Conservation (phyloP, 1,284 basidiomycete genomes). For the Phellopilus nigrolimitatus region DNA sequence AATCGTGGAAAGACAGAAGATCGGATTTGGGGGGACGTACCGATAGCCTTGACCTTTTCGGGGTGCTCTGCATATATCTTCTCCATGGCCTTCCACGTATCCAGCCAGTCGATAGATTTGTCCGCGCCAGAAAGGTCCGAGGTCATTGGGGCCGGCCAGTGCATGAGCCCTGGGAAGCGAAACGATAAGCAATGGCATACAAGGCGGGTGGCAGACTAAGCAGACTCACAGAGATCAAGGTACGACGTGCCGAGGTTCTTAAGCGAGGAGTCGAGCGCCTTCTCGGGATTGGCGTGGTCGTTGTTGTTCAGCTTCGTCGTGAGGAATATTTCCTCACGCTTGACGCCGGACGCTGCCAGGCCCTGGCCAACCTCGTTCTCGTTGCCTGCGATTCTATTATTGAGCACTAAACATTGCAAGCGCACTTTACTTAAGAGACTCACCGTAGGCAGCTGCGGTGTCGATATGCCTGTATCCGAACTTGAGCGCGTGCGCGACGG, state of each 20-base stretch:
- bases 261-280: constrained; percentile 69
- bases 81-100: constrained; percentile 81
- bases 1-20: constrained; percentile 19
- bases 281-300: constrained; percentile 57
- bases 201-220: constrained; percentile 5
- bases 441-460: constrained; percentile 45
- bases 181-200: background rate
- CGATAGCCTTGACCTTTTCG: constrained; percentile 71
- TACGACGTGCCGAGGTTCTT: constrained; percentile 67
- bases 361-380: constrained; percentile 75
- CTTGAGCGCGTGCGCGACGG: constrained; percentile 70
- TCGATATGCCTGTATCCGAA: constrained; percentile 76
- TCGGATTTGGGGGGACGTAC: constrained; percentile 30
- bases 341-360: constrained; percentile 68
- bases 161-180: constrained; percentile 61
- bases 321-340: constrained; percentile 64
- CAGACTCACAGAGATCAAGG: constrained; percentile 64
- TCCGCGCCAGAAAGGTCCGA: constrained; percentile 44
- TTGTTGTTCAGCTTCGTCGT: constrained; percentile 77
- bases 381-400: constrained; percentile 47
- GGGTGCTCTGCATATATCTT: constrained; percentile 57
- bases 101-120: constrained; percentile 55
- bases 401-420: too few species aligned
- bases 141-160: constrained; percentile 69
- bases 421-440: constrained; percentile 5